A percentile compares a stretch with the other conserved stretches of the same genome.
Evolutionary conservation across 805 yeast species (phyloP).

Genomic region (Ogataea pini): DNA sequence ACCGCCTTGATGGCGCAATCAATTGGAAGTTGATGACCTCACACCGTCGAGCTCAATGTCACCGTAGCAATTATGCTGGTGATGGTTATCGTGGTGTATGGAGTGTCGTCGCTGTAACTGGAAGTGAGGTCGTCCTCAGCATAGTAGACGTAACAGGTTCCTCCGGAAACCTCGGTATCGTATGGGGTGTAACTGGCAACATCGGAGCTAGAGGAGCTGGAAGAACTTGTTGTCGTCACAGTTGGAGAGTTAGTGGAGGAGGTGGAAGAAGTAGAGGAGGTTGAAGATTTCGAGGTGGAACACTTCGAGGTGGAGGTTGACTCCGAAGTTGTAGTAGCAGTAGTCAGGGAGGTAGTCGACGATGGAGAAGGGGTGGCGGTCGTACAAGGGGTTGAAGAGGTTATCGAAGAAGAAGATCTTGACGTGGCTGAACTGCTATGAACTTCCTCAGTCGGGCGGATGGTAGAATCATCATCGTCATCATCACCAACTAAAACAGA

Average conservation of each 20-base stretch:
- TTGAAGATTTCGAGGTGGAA: constrained; percentile 9
- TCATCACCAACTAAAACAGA: constrained; percentile 14
- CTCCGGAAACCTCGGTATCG: constrained; percentile 32
- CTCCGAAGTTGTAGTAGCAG: constrained; percentile 16
- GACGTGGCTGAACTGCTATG: not conserved
- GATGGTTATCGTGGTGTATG: constrained; percentile 37
- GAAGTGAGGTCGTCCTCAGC: constrained; percentile 34
- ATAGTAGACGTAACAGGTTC: constrained; percentile 39
- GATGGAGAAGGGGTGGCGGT: constrained; percentile 15
- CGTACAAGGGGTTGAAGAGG: constrained; percentile 13
- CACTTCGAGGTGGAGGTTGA: constrained; percentile 23
- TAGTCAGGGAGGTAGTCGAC: constrained; percentile 10
- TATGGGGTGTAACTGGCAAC: constrained; percentile 31
- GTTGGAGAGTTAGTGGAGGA: constrained; percentile 11
- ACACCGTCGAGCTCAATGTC: constrained; percentile 25
- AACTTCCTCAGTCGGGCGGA: no score
- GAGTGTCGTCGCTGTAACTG: constrained; percentile 28
- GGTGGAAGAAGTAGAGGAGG: constrained; percentile 13
- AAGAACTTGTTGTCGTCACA: constrained; percentile 7
- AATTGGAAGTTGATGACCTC: constrained; percentile 5
- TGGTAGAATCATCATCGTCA: constrained; percentile 4
- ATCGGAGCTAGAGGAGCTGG: constrained; percentile 5
- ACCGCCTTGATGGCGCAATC: no score
- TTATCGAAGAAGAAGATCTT: constrained; percentile 9
- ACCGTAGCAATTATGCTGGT: constrained; percentile 38